Evolutionary conservation across 2,329 filamentous ascomycete species (phyloP).

Genomic region (Sporothrix brasiliensis): DNA sequence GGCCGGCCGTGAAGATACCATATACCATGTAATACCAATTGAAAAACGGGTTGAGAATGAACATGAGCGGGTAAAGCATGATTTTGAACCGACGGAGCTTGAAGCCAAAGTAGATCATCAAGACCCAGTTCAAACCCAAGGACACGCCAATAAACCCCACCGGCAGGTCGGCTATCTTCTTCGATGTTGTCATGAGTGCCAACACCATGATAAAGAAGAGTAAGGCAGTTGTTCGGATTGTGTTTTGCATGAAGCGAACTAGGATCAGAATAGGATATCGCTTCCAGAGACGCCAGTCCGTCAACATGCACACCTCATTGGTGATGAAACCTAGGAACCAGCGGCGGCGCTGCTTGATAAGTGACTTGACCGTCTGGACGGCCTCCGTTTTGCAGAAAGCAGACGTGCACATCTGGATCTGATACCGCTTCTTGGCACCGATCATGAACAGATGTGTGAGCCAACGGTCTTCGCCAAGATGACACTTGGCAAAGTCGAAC

Average conservation of each 20-base stretch:
- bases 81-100: constrained; percentile 89
- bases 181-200: constrained; percentile 81
- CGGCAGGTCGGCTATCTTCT: constrained; percentile 75
- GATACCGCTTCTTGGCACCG: constrained; percentile 85
- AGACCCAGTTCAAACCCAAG: constrained; percentile 86
- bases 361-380: constrained; percentile 80
- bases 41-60: constrained; percentile 91
- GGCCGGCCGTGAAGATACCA: constrained; percentile 90
- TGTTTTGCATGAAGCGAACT: constrained; percentile 93
- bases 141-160: constrained; percentile 94
- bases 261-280: constrained; percentile 84
- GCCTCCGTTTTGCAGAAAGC: constrained; percentile 99
- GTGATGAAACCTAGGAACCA: constrained; percentile 99
- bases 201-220: constrained; percentile 94
- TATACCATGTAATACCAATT: constrained; percentile 99
- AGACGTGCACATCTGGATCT: constrained; percentile 96
- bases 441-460: constrained; percentile 99
- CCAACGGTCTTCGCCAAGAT: constrained; percentile 94
- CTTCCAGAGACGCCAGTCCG: constrained; percentile 87
- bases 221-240: constrained; percentile 88
- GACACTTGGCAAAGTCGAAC: constrained; percentile 95
- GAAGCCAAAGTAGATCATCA: constrained; percentile 94
- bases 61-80: constrained; percentile 95
- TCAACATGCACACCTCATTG: constrained; percentile 98
- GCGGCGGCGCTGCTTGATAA: constrained; percentile 90